A percentile compares a stretch with the other conserved stretches of the same genome.
phyloP scores from a whole-genome alignment of 306 rosid genomes.

The Vigna unguiculata region DNA sequence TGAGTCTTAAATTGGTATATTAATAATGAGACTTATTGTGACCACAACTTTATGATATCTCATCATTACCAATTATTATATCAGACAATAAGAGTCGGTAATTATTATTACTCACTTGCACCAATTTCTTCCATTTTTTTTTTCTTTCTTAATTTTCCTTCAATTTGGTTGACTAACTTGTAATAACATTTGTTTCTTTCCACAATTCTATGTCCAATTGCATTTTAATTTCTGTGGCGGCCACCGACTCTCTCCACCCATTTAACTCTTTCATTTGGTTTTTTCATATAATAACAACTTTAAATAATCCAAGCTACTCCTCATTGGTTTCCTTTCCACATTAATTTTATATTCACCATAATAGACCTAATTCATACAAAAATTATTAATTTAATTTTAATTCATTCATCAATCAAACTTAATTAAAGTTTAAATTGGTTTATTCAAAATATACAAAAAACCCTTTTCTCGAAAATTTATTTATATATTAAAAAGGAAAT shows the following conservation, averaged over 20 bases:
- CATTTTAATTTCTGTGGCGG: constrained; percentile 39
- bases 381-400: too few species aligned
- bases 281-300: background rate
- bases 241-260: constrained; percentile 15
- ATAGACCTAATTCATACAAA: too few species aligned
- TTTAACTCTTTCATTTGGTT: background rate
- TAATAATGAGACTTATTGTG: background rate
- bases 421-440: too few species aligned
- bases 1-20: background rate
- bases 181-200: constrained; percentile 27
- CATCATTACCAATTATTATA: constrained; percentile 42
- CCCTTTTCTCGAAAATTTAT: too few species aligned
- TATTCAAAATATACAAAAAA: too few species aligned
- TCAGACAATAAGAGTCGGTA: constrained; percentile 36
- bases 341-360: too few species aligned
- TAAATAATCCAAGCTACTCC: background rate
- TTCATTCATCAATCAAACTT: too few species aligned
- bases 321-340: too few species aligned
- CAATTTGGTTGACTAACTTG: background rate
- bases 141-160: background rate
- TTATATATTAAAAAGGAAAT: too few species aligned
- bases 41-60: background rate
- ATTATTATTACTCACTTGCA: constrained; percentile 15
- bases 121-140: background rate
- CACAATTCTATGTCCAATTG: constrained; percentile 22